Conservation (phyloP, 768 basidiomycete genomes). For the Termitomyces sp. region DNA sequence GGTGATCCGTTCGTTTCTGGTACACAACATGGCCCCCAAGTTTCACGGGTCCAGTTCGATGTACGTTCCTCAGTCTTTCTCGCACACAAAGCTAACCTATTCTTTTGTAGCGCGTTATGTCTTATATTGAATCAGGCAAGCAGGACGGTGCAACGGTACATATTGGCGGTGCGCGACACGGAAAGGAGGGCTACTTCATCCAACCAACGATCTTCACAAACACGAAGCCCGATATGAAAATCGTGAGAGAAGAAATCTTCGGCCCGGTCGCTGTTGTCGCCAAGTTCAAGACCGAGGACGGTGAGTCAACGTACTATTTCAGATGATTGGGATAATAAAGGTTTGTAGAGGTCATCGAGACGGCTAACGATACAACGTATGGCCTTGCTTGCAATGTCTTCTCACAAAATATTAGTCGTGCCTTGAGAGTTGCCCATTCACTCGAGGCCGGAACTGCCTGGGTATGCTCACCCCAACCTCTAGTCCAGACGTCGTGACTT, state of each 20-base stretch:
- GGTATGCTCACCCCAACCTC: not conserved
- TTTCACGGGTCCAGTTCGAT: constrained; percentile 63
- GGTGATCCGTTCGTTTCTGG: constrained; percentile 59
- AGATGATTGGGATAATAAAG: constrained; percentile 15
- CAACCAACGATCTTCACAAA: constrained; percentile 67
- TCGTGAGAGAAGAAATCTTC: constrained; percentile 67
- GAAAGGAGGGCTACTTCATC: constrained; percentile 54
- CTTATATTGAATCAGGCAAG: constrained; percentile 18
- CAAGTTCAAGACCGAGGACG: constrained; percentile 60
- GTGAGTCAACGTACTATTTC: constrained; percentile 2
- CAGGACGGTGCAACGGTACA: no score
- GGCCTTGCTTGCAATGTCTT: constrained; percentile 17
- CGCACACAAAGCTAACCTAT: no score
- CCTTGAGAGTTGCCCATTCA: constrained; percentile 16
- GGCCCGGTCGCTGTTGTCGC: constrained; percentile 70
- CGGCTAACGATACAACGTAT: constrained; percentile 16
- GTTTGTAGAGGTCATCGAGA: not conserved
- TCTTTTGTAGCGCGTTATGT: constrained; percentile 51
- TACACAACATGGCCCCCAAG: constrained; percentile 53
- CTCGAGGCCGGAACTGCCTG: constrained; percentile 17
- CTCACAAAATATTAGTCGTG: constrained; percentile 16
- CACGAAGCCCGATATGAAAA: constrained; percentile 57
- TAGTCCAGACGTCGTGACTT: not conserved
- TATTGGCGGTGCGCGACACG: no score
- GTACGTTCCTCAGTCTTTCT: constrained; percentile 28